Base-by-base conservation (phyloP, 2,329 filamentous ascomycete genomes). In the Colletotrichum simmondsii region DNA sequence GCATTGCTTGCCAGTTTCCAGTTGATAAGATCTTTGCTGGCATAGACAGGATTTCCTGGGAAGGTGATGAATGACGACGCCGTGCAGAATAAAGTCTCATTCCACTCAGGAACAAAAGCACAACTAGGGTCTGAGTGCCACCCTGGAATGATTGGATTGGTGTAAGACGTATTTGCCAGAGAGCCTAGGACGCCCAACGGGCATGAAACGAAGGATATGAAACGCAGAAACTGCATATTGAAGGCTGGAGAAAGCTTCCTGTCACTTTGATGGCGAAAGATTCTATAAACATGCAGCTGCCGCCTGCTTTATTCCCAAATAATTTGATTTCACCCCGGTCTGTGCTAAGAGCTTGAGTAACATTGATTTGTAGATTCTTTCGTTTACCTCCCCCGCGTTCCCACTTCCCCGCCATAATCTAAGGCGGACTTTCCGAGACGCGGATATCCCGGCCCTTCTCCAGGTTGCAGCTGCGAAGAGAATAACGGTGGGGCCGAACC, bases 11-110 rank as follows among this genome's bases (percentile, higher is more conserved):
- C 76, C 5, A 85, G 80, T 69, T 83, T 85, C 87, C 87, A 90
- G 64, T 85, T 84, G 30, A 82, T 73, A n/a, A 90, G 78, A 75
- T 89, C 87, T 68, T 82, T 83, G 16, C 84, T 87, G 2, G 86
- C 86, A 75, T 89, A 85, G 22, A 90, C 83, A 0, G 87, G 87
- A 14, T 88, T 78, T 0, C 86, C 87, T 0, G 88, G 87, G 74
- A 88, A 89, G 0, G 83, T 80, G 64, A 86, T 84, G 76, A 89
- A 90, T 1, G 85, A 87, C 1, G 87, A 89, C 0, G 85, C 86
- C 2, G 83, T 85, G 75, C 86, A 88, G 77, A 86, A 88, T 75
- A 87, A 87, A 16, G 83, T 86, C 24, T 83, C 81, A 32, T 85
- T 77, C 32, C 58, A 49, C 16, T 68, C 58, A 8, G 65, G n/a